phyloP scores from a whole-genome alignment of 2,329 filamentous ascomycete species.

The Ophiostoma sp. region DNA sequence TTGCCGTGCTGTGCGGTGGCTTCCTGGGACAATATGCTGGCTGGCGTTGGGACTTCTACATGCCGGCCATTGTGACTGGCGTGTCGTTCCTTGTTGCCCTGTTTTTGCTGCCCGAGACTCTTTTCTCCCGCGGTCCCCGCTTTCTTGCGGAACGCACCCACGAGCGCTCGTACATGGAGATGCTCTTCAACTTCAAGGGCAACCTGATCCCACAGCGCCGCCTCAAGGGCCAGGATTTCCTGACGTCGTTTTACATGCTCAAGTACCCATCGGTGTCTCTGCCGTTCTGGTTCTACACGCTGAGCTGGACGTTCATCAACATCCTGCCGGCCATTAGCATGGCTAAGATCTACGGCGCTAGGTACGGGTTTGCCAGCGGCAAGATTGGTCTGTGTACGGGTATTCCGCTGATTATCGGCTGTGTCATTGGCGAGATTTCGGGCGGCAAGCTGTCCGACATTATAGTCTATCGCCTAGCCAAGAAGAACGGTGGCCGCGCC shows the following conservation, averaged over 20 bases:
- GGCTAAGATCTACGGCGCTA: slow-evolving; percentile 28
- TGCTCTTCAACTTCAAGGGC: slow-evolving; percentile 18
- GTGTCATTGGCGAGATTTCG: slow-evolving; percentile 26
- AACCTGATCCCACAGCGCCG: slow-evolving; percentile 25
- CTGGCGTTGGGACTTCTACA: slow-evolving; percentile 29
- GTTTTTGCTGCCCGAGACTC: slow-evolving; percentile 25
- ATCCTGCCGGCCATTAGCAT: slow-evolving; percentile 30
- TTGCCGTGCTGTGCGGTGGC: slow-evolving; percentile 27
- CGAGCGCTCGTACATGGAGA: slow-evolving; percentile 17
- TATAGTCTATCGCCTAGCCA: slow-evolving; percentile 22
- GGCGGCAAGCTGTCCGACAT: slow-evolving; percentile 29
- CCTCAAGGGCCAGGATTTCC: slow-evolving; percentile 22
- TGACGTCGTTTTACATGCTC: slow-evolving; percentile 26
- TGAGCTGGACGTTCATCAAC: slow-evolving; percentile 29
- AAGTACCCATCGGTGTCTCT: slow-evolving; percentile 27
- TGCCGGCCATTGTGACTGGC: slow-evolving; percentile 27
- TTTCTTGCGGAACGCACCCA: slow-evolving; percentile 19
- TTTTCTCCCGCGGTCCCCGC: slow-evolving; percentile 24
- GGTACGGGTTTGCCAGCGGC: slow-evolving; percentile 25
- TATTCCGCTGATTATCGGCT: slow-evolving; percentile 28
- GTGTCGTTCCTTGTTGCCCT: slow-evolving; percentile 19
- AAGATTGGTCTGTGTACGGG: slow-evolving; percentile 28
- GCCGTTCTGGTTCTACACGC: slow-evolving; percentile 25
- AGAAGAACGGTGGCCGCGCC: slow-evolving; percentile 18
- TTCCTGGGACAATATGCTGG: slow-evolving; percentile 27